These are phyloP conservation scores for Saururus chinensis DNA, from an alignment of 164 flowering plant species.

Conservation along the genomic window DNA sequence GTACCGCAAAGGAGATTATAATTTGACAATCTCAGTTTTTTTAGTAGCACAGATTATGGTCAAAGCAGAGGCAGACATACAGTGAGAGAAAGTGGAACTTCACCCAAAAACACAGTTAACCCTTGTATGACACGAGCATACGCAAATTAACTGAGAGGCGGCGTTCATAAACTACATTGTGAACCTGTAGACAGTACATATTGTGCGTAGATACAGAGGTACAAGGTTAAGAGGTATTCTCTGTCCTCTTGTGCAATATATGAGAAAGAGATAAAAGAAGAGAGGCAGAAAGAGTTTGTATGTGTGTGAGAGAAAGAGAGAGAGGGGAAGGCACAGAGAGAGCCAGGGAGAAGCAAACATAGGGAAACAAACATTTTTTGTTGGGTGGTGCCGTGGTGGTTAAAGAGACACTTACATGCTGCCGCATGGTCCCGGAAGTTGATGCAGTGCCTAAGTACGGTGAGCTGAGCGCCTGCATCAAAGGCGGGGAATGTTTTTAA, in stretches of 20 bases:
- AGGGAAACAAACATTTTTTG: neutral
- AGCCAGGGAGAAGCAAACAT: slow-evolving; percentile 6
- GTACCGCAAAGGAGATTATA: no score
- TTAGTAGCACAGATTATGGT: no score
- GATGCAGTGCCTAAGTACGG: slow-evolving; percentile 65
- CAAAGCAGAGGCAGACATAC: no score
- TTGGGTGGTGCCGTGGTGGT: neutral
- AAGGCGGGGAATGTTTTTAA: slow-evolving; percentile 13
- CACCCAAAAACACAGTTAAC: neutral
- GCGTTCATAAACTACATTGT: neutral
- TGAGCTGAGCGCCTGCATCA: slow-evolving; percentile 70
- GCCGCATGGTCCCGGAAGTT: slow-evolving; percentile 38
- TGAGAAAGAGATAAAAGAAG: no score
- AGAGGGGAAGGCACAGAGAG: slow-evolving; percentile 10
- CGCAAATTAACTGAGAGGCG: no score
- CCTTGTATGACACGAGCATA: no score
- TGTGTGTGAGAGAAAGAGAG: no score
- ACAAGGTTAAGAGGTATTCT: neutral
- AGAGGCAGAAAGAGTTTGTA: no score
- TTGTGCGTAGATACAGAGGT: neutral
- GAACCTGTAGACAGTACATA: neutral
- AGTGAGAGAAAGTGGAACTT: no score
- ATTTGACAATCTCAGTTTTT: no score
- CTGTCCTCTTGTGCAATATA: neutral
- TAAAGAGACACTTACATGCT: slow-evolving; percentile 37